A percentile compares a stretch with the other conserved stretches of the same genome.
Conservation (phyloP, 805 yeast species). For the Saccharomyces paradoxus region DNA sequence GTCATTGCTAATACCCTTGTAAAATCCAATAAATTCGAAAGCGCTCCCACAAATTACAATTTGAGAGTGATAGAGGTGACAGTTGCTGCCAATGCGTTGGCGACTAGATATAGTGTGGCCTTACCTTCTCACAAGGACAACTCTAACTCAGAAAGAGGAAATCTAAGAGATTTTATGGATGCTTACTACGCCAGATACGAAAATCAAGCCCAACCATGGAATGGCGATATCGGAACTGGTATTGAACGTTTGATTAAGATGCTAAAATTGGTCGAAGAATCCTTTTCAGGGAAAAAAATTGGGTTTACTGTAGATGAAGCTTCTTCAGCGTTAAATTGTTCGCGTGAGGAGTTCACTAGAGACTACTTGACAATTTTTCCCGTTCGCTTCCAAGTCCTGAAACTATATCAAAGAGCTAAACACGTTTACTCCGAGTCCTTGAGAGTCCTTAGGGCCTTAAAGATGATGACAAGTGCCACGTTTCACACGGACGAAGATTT, state of each 20-base stretch:
- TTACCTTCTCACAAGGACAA: conserved; percentile 20
- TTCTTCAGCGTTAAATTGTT: conserved; percentile 35
- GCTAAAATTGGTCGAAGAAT: conserved; percentile 38
- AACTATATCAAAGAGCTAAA: conserved; percentile 48
- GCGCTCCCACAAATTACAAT: conserved; percentile 63
- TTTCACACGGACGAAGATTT: conserved; percentile 26
- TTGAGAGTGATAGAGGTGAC: conserved; percentile 66
- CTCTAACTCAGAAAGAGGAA: conserved; percentile 36
- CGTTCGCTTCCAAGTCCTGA: conserved; percentile 48
- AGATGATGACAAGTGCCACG: conserved; percentile 29
- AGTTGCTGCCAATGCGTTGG: conserved; percentile 52
- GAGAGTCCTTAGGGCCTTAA: conserved; percentile 46
- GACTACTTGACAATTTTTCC: conserved; percentile 46
- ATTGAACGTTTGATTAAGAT: conserved; percentile 34
- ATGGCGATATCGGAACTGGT: conserved; percentile 40
- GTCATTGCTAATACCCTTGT: conserved; percentile 57
- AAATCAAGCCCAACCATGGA: conserved; percentile 33
- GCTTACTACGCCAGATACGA: conserved; percentile 33
- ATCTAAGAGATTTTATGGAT: conserved; percentile 57
- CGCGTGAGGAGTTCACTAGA: conserved; percentile 36
- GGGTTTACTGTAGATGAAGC: conserved; percentile 48
- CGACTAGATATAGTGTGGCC: conserved; percentile 37
- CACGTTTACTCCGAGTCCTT: conserved; percentile 58
- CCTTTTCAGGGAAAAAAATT: conserved; percentile 32
- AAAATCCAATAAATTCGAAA: conserved; percentile 57